phyloP scores from a whole-genome alignment of 495 filamentous ascomycete species.

The Penicillium crystallinum region DNA sequence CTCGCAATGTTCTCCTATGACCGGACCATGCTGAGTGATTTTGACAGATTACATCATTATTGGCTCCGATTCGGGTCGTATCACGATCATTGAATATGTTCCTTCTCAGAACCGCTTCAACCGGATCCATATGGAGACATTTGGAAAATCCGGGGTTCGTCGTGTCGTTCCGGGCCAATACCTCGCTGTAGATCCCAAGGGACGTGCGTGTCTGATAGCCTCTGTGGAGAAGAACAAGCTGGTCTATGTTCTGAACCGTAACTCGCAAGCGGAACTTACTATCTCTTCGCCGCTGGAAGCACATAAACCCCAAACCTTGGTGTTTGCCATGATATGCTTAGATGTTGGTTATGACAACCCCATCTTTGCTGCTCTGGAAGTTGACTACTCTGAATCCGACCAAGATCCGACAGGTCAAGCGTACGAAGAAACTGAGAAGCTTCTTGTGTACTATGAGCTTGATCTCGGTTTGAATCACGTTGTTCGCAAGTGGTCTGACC shows the following conservation, averaged over 20 bases:
- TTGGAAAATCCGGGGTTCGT: conserved; percentile 94
- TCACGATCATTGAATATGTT: conserved; percentile 89
- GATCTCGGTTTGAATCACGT: conserved; percentile 97
- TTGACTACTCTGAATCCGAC: conserved; percentile 88
- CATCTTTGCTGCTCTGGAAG: conserved; percentile 88
- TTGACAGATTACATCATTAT: conserved; percentile 88
- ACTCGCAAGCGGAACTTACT: conserved; percentile 86
- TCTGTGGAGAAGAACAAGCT: conserved; percentile 98
- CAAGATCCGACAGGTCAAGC: conserved; percentile 86
- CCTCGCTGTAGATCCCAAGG: conserved; percentile 89
- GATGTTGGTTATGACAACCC: conserved; percentile 98
- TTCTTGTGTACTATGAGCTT: conserved; percentile 93
- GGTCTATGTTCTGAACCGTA: conserved; percentile 96
- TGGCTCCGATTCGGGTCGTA: conserved; percentile 90
- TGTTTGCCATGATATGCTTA: conserved; percentile 78
- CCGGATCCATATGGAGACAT: conserved; percentile 90
- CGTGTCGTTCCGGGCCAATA: conserved; percentile 94
- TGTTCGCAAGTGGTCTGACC: conserved; percentile 89
- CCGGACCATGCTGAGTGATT: conserved; percentile 55
- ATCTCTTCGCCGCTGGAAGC: conserved; percentile 98
- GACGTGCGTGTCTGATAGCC: conserved; percentile 88
- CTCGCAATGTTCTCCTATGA: conserved; percentile 20
- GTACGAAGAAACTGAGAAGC: conserved; percentile 75
- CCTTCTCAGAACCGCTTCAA: conserved; percentile 82
- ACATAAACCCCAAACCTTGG: conserved; percentile 88